phyloP scores from a whole-genome alignment of 805 yeast species.

The Wickerhamomyces tratensis region DNA sequence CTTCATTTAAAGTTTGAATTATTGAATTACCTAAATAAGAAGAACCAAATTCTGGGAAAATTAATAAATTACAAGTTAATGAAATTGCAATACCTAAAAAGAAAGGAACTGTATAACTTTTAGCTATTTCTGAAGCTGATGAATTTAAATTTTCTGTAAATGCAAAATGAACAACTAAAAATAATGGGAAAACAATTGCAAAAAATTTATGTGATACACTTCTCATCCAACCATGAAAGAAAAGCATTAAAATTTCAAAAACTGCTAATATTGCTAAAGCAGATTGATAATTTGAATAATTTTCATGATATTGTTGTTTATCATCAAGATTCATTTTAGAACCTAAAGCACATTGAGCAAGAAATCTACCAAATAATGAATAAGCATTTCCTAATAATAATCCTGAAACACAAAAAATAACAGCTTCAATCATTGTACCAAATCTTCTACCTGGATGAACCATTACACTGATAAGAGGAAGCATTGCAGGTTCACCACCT shows the following conservation, averaged over 20 bases:
- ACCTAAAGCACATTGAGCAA: slow-evolving; percentile 29
- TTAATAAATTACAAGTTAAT: slow-evolving; percentile 28
- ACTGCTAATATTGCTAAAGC: slow-evolving; percentile 35
- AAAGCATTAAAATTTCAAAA: slow-evolving; percentile 35
- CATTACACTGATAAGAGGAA: slow-evolving; percentile 35
- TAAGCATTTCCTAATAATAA: slow-evolving; percentile 32
- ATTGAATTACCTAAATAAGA: slow-evolving; percentile 35
- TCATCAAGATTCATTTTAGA: slow-evolving; percentile 20
- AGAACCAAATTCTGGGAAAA: slow-evolving; percentile 46
- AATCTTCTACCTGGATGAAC: slow-evolving; percentile 41
- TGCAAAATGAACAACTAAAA: slow-evolving; percentile 39
- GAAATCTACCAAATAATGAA: slow-evolving; percentile 29
- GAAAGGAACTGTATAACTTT: slow-evolving; percentile 32
- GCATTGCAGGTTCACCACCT: slow-evolving; percentile 33
- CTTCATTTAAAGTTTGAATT: slow-evolving; percentile 27
- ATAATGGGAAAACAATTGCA: slow-evolving; percentile 36
- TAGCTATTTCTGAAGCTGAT: slow-evolving; percentile 22
- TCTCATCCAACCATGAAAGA: slow-evolving; percentile 40
- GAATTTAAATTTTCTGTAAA: slow-evolving; percentile 26
- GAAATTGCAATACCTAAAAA: slow-evolving; percentile 35
- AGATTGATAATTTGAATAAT: slow-evolving; percentile 24
- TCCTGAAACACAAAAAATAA: slow-evolving; percentile 30
- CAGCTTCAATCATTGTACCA: slow-evolving; percentile 36
- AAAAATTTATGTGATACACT: slow-evolving; percentile 36
- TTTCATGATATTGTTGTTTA: slow-evolving; percentile 16